Evolutionary conservation across 2,329 filamentous ascomycete species (phyloP), one percentile per base, ranked within the genome.

Genomic region (Aspergillus aculeatinus): DNA sequence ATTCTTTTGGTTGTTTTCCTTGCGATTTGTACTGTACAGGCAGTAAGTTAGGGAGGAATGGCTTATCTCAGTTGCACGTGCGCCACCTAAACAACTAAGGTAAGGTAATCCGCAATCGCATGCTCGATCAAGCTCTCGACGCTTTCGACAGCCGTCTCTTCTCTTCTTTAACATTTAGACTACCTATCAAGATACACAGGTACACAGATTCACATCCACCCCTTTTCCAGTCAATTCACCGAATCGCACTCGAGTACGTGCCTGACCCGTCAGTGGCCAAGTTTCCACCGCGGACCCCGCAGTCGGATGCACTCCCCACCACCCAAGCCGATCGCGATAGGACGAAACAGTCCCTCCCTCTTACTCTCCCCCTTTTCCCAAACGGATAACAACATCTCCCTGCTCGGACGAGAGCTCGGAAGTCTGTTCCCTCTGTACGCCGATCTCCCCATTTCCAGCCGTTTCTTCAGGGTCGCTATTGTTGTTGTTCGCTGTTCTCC

Each of bases 301-400:
- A 55, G 25, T 55, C 42, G 42, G 25, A 55, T 42, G n/a, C 39
- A 12, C 39, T 44, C 39, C 48, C 53, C 53, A 55, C 53, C 53
- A 33, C 42, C 29, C 31, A 27, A 31, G 31, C 42, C 44, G 25
- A 55, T 48, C 33, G 53, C 42, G 53, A 47, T 47, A 33, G 42
- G 25, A 55, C 53, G 29, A 35, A 12, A n/a, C 12, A 27, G 47
- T 31, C 53, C 27, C 19, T 7, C 33, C 44, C 19, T 55, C 25
- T 4, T 19, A 5, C 16, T 16, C n/a, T n/a, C 27, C 27, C 53
- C 48, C 33, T 35, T 47, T 29, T 23, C 48, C 44, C 25, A 29
- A 21, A 16, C 14, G 39, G 16, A 5, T 55, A 21, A 19, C 48
- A 29, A 48, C 23, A 35, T 44, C 42, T 14, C 42, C 19, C 42